Base-by-base conservation (phyloP, 768 basidiomycete species). In the Lentinula detonsa region DNA sequence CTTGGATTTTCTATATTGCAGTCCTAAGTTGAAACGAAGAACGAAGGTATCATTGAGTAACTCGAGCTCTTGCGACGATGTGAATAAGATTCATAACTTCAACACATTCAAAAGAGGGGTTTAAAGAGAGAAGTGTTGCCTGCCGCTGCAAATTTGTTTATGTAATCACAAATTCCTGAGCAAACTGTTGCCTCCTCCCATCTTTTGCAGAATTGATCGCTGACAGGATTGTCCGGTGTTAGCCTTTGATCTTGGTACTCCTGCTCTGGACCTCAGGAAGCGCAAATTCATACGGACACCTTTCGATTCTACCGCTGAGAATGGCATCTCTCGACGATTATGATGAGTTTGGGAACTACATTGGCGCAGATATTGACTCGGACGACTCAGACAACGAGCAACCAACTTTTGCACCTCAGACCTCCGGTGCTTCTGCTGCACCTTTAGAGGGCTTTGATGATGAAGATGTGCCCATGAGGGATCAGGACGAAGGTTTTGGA, bases 321-420 rank as follows among this genome's bases (percentile, higher is more conserved):
- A 85, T 85, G 84, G 82, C 79, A 43, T 85, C 84, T 33, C 81
- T 92, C 66, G 91, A 93, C 67, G 91, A 93, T 71, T 93, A 93
- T 68, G 91, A 93, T 68, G 91, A 98, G 76, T 96, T 96, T 70
- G 95, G 95, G 66, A 98, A 97, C 81, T 97, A 98, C 75, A 95
- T 98, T 71, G 95, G 95, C 63, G 93, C 86, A 28, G 95, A 96
- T 78, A 78, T 96, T 52, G 93, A 91, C 67, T 96, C 94, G 37
- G 95, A 96, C 69, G 89, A 91, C 55, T 85, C 84, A 65, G 88
- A 84, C 61, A 59, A 49, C 16, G 84, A 83, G 59, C 67, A 80
- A 54, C 78, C 78, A 64, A 76, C 79, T 60, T 83, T 82, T 62
- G 68, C 65, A 33, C 71, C 71, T 15, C 74, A 76, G 64, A 65